Evolutionary conservation across 2,329 filamentous ascomycete genomes (phyloP), one percentile per base, ranked within the genome.

Genomic region (Trichoderma cornu-damae): DNA sequence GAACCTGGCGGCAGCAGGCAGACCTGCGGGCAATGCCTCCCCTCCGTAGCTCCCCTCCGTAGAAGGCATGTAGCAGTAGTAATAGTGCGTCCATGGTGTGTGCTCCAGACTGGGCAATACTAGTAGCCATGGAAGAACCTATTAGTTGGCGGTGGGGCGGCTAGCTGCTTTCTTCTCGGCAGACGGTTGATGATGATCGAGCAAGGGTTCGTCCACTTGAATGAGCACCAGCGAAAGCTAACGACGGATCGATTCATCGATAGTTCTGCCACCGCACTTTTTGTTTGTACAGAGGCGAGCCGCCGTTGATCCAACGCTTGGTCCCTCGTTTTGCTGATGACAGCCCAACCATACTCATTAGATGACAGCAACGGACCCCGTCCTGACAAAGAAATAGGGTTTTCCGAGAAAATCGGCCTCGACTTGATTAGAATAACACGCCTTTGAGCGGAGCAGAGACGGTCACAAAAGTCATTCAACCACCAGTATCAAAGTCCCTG

Each of bases 1-100:
- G 58, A 53, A 56, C 42, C 61, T 61, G 64, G 65, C 67, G 62
- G 60, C 64, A 67, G 62, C 64, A 67, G 61, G 57, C 46, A 30
- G 43, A 48, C 11, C 30, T 26, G 40, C 51, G 26, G 26, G 24
- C 16, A 46, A 30, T 28, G 43, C 43, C 30, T 16, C 40, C n/a
- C n/a, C n/a, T n/a, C n/a, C n/a, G n/a, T n/a, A n/a, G n/a, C n/a
- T n/a, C n/a, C n/a, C n/a, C n/a, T n/a, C n/a, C n/a, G n/a, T n/a
- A n/a, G n/a, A n/a, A n/a, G n/a, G n/a, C n/a, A n/a, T n/a, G n/a
- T n/a, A n/a, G n/a, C n/a, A n/a, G n/a, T n/a, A n/a, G 51, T 43
- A 38, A 44, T 47, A 20, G n/a, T n/a, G n/a, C 28, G 24, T 35
- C 12, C 49, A 43, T 52, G 49, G 49, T 24, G 49, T 24, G 49